These are phyloP conservation scores for Phylloporus scabripes DNA, from an alignment of 768 basidiomycete genomes.

Conservation along the genomic window DNA sequence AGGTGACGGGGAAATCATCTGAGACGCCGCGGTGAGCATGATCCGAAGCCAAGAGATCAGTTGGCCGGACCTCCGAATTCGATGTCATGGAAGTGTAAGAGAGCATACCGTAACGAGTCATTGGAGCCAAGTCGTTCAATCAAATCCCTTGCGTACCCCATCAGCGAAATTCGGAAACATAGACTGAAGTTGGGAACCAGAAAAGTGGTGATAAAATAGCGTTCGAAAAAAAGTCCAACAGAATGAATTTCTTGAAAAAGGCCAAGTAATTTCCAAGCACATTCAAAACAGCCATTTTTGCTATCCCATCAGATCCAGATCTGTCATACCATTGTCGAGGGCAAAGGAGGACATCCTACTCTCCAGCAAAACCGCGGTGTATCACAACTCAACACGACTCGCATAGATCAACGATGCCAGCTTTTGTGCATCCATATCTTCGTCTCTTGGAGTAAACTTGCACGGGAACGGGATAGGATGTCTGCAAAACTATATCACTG, in stretches of 20 bases:
- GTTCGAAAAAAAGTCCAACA: not conserved
- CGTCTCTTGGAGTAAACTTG: slow-evolving; percentile 10
- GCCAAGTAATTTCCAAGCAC: too few relatives aligned
- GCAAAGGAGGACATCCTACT: not conserved
- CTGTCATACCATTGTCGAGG: not conserved
- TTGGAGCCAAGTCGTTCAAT: too few relatives aligned
- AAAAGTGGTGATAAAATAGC: not conserved
- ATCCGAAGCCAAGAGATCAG: too few relatives aligned
- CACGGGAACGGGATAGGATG: slow-evolving; percentile 18
- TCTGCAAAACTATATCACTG: not conserved
- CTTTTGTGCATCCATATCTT: slow-evolving; percentile 11
- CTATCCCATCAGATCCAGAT: not conserved
- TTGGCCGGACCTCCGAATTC: too few relatives aligned
- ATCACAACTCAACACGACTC: not conserved
- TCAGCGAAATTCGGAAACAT: not conserved
- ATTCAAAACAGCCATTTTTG: not conserved
- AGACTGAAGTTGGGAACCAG: not conserved
- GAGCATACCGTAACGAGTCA: too few relatives aligned
- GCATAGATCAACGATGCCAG: slow-evolving; percentile 9
- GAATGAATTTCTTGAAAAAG: not conserved
- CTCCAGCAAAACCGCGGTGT: not conserved
- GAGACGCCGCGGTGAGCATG: too few relatives aligned
- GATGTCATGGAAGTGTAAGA: too few relatives aligned
- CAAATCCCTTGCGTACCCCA: too few relatives aligned
- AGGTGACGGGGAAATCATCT: too few relatives aligned